These are phyloP conservation scores for Dissophora globulifera DNA, from an alignment of 192 early-diverging fungal species.

Conservation along the genomic window DNA sequence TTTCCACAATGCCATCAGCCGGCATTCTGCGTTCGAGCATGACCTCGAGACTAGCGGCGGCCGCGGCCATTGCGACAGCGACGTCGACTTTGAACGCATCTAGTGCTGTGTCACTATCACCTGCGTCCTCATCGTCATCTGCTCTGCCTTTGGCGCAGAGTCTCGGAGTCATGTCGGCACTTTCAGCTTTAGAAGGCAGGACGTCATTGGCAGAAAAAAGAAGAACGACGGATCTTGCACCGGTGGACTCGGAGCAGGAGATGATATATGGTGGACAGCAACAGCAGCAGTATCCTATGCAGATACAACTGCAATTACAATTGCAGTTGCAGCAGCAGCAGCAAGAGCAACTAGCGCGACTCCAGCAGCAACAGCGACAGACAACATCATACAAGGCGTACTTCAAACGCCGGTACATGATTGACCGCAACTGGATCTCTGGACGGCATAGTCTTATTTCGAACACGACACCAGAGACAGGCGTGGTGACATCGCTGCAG, in stretches of 20 bases:
- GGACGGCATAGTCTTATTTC: conserved; percentile 57
- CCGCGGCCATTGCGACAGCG: background rate
- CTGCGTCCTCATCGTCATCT: conserved; percentile 9
- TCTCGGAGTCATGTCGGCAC: conserved; percentile 3
- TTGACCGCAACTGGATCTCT: conserved; percentile 63
- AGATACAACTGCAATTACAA: background rate
- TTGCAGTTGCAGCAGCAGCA: background rate
- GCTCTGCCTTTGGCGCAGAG: background rate
- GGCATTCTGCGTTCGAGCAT: conserved; percentile 7
- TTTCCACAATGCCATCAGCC: conserved; percentile 1
- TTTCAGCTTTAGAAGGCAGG: conserved; percentile 2
- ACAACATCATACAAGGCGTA: conserved; percentile 61
- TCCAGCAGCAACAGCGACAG: conserved; percentile 2
- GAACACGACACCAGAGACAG: conserved; percentile 55
- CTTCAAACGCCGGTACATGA: conserved; percentile 64
- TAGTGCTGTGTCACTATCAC: background rate
- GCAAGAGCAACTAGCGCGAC: conserved; percentile 6
- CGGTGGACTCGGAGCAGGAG: background rate
- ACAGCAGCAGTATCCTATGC: background rate
- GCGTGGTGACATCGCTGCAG: conserved; percentile 94
- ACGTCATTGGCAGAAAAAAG: background rate
- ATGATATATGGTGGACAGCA: background rate
- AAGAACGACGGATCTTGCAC: background rate
- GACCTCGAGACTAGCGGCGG: conserved; percentile 11
- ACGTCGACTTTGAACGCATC: no score